Base-by-base conservation (phyloP, 306 rosid genomes). In the Oxytropis ochrocephala region DNA sequence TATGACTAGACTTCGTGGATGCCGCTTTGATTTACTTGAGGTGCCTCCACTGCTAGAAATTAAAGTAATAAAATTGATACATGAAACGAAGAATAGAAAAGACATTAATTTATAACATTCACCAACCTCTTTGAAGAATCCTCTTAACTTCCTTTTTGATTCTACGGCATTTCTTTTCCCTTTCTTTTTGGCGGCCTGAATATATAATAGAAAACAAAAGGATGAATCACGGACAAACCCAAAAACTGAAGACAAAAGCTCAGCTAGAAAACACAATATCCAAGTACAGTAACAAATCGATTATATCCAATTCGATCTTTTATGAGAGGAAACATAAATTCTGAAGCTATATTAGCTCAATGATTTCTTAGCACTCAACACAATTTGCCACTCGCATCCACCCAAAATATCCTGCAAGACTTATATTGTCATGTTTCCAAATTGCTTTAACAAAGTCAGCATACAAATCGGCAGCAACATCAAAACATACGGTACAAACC, bases 101-200 rank as follows among this genome's bases (percentile, higher is more conserved):
- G 19, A 68, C 36, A 62, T 17, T 10, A 41, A 77, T 39, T 29
- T 18, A 64, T 38, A 46, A 32, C 56, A 56, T 35, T 18, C 39
- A 84, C 89, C 69, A 74, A 90, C 98, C 74, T 88, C 70, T 79
- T 86, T 48, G 85, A 60, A 68, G 80, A 36, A 27, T 79, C 89
- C 8, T 65, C 75, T 84, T 85, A 70, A 76, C 82, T 66, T 75
- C 82, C 84, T 79, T 88, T 77, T 78, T 10, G 70, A 57, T 49
- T 78, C 87, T 30, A 54, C 81, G 29, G 82, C 52, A 66, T 51
- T 82, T 30, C 19, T 57, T 79, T 84, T 94, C 35, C 61, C 81
- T 71, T 85, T 90, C 88, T 86, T 92, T 85, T 88, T 8, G 51
- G 69, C 9, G 85, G 88, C 72, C 98, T 94, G 84, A n/a, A 57